Percentiles rank a stretch among this genome's conserved stretches.
Evolutionary conservation across 2,329 filamentous ascomycete species (phyloP).

Genomic region (Xylariaceae sp.): DNA sequence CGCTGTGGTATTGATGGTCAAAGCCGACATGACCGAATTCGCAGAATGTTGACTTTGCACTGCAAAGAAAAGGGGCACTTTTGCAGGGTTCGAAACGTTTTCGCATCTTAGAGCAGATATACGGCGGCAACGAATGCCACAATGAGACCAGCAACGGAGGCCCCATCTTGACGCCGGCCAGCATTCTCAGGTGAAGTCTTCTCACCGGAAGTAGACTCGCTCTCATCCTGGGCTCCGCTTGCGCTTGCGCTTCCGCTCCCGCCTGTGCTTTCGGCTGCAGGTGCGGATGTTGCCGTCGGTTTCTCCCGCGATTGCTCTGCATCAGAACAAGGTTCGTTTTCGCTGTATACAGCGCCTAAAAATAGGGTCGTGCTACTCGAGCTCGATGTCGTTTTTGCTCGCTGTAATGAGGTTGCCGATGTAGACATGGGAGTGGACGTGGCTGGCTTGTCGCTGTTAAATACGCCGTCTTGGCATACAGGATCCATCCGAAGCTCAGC

Average conservation of each 20-base stretch:
- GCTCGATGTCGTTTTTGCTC: conserved; percentile 6
- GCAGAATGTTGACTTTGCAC: conserved; percentile 8
- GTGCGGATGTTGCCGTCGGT: conserved; percentile 26
- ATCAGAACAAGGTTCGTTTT: conserved; percentile 39
- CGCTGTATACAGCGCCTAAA: conserved; percentile 49
- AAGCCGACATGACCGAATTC: conserved; percentile 1
- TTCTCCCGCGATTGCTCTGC: conserved; percentile 18
- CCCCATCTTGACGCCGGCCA: conserved; percentile 42
- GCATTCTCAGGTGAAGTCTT: conserved; percentile 43
- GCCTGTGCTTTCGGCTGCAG: conserved; percentile 36
- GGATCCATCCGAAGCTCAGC: conserved; percentile 76
- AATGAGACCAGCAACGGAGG: conserved; percentile 49
- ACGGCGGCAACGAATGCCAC: conserved; percentile 51
- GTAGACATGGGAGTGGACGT: conserved; percentile 10
- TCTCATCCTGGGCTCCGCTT: conserved; percentile 16
- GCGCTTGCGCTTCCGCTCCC: background rate
- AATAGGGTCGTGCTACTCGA: conserved; percentile 25
- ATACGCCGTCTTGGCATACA: conserved; percentile 55
- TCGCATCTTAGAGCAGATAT: conserved; percentile 26
- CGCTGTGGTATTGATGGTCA: conserved; percentile 1
- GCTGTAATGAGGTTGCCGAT: conserved; percentile 6
- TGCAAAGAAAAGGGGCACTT: conserved; percentile 8
- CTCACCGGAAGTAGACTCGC: conserved; percentile 31
- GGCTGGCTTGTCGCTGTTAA: conserved; percentile 53
- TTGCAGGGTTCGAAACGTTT: background rate